Evolutionary conservation across 441 rosid species (phyloP).

Genomic region (Euphorbia schlechtendalii): DNA sequence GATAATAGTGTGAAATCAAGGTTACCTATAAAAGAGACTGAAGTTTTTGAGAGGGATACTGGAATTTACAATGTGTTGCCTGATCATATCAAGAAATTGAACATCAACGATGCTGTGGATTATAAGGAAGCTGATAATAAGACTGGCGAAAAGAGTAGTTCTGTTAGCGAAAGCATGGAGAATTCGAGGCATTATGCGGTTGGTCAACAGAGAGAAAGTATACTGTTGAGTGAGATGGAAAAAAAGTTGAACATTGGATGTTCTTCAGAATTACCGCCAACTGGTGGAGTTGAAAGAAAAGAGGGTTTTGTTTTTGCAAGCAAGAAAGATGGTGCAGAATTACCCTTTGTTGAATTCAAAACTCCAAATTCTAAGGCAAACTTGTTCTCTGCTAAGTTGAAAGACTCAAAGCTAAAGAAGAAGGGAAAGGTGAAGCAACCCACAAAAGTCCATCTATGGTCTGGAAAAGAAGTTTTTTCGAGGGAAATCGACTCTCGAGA

Average conservation of each 20-base stretch:
- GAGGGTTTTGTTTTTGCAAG: constrained; percentile 37
- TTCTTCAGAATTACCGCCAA: constrained; percentile 24
- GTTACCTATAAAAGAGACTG: constrained; percentile 31
- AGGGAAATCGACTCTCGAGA: constrained; percentile 32
- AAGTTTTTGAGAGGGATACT: constrained; percentile 10
- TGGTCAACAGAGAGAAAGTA: constrained; percentile 37
- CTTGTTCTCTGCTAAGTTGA: constrained; percentile 41
- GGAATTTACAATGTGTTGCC: constrained; percentile 23
- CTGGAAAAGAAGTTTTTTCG: constrained; percentile 48
- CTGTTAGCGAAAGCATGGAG: constrained; percentile 23
- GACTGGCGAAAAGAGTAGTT: constrained; percentile 16
- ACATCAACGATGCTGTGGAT: constrained; percentile 32
- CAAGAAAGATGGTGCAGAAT: constrained; percentile 28
- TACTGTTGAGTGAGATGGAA: constrained; percentile 45
- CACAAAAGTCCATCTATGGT: constrained; percentile 41
- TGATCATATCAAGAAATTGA: constrained; percentile 44
- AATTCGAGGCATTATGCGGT: constrained; percentile 15
- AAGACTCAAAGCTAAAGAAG: constrained; percentile 44
- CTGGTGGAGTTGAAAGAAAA: constrained; percentile 27
- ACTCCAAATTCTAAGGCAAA: constrained; percentile 41
- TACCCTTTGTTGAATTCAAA: constrained; percentile 48
- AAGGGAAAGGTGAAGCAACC: constrained; percentile 60
- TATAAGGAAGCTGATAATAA: constrained; percentile 14
- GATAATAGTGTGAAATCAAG: constrained; percentile 33
- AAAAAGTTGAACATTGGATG: constrained; percentile 44